Percentiles rank a stretch among this genome's conserved stretches.
These are phyloP conservation scores for Cochlearia excelsa DNA, from an alignment of 345 rosid species.

Conservation along the genomic window DNA sequence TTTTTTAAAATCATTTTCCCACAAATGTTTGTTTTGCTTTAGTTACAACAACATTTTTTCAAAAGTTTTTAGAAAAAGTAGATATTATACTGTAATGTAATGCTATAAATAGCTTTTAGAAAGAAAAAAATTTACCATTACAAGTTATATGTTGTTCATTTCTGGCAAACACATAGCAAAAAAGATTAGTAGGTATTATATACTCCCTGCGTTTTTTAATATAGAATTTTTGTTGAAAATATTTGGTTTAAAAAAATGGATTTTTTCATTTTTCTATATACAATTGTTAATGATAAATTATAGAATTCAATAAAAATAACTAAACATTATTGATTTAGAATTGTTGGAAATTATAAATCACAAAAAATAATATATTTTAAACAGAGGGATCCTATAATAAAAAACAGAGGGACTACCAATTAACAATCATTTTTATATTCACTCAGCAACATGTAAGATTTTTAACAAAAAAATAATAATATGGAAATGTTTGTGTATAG, in stretches of 20 bases:
- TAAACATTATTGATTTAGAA: too few species aligned
- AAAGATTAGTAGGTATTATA: not conserved
- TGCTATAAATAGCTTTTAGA: not conserved
- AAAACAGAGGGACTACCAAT: too few species aligned
- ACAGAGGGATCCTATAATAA: too few species aligned
- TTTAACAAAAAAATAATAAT: not conserved
- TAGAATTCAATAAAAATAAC: too few species aligned
- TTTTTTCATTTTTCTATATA: slow-evolving; percentile 2
- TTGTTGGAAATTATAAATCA: too few species aligned
- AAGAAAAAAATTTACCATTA: not conserved
- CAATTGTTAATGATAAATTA: not conserved
- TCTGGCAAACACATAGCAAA: not conserved
- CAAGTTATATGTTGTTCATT: not conserved
- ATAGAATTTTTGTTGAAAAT: too few species aligned
- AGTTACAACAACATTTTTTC: slow-evolving; percentile 16
- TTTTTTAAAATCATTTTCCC: not conserved
- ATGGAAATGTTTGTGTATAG: not conserved
- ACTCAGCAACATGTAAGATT: not conserved
- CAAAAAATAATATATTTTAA: too few species aligned
- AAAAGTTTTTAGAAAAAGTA: not conserved
- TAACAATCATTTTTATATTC: not conserved
- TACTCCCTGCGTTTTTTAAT: too few species aligned
- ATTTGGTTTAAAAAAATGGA: not conserved
- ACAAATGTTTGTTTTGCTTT: slow-evolving; percentile 22
- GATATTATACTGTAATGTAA: not conserved